A percentile compares a stretch with the other conserved stretches of the same genome.
Evolutionary conservation across 164 flowering plant species (phyloP).

Genomic region (Macadamia tetraphylla): DNA sequence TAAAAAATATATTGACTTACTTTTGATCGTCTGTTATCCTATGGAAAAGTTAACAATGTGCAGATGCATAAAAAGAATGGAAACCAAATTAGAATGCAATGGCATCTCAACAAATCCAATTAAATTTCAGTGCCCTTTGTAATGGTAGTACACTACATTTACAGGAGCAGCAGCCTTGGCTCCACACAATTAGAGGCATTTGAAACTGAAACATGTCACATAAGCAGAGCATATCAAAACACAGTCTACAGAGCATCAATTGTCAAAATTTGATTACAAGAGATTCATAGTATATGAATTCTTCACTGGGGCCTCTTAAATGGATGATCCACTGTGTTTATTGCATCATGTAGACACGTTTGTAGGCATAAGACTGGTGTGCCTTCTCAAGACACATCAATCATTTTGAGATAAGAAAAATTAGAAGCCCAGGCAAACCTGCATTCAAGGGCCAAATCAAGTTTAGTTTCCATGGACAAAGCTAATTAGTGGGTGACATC

Average conservation of each 20-base stretch:
- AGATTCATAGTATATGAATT: neutral
- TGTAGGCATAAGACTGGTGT: neutral
- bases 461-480: neutral
- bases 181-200: neutral
- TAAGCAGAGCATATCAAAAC: neutral
- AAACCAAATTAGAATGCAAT: neutral
- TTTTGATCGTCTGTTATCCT: slow-evolving; percentile 22
- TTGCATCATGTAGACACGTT: neutral
- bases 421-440: neutral
- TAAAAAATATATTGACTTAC: neutral
- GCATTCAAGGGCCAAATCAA: neutral
- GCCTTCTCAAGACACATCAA: no score
- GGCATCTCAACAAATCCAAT: neutral
- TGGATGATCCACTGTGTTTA: neutral
- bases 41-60: slow-evolving; percentile 29
- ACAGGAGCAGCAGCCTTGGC: neutral
- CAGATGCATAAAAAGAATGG: slow-evolving; percentile 45
- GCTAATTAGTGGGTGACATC: neutral
- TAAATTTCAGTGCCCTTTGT: neutral
- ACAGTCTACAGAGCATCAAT: no score
- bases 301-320: neutral
- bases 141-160: neutral
- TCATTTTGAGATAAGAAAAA: neutral
- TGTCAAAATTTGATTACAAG: no score
- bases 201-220: neutral